Evolutionary conservation across 306 rosid genomes (phyloP).

Genomic region (Clitoria ternatea): DNA sequence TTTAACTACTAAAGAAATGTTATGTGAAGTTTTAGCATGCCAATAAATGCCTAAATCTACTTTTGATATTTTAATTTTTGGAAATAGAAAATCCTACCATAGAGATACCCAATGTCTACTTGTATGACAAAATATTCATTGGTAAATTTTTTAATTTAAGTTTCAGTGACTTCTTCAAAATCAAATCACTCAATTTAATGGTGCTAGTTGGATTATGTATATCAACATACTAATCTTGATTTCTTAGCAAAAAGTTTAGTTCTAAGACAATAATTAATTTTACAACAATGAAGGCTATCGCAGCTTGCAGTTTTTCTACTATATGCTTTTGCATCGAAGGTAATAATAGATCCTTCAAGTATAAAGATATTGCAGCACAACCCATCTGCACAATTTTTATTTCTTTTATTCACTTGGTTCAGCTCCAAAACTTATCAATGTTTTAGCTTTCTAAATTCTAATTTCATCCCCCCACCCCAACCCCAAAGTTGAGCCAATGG

Average conservation of each 20-base stretch:
- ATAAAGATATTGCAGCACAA: background rate
- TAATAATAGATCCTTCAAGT: background rate
- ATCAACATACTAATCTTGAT: background rate
- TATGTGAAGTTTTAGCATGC: background rate
- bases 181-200: background rate
- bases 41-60: background rate
- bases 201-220: background rate
- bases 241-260: background rate
- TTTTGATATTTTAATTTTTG: background rate
- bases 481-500: background rate
- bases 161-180: background rate
- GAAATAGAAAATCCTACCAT: background rate
- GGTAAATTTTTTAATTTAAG: background rate
- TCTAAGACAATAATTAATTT: background rate
- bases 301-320: background rate
- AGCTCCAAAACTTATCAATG: background rate
- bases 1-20: background rate
- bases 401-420: conserved; percentile 5
- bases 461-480: too few relatives aligned
- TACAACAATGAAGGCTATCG: background rate
- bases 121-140: background rate
- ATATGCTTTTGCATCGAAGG: background rate
- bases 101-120: background rate
- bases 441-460: background rate
- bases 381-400: background rate